phyloP scores from a whole-genome alignment of 805 yeast species.

The Metschnikowia reukaufii region DNA sequence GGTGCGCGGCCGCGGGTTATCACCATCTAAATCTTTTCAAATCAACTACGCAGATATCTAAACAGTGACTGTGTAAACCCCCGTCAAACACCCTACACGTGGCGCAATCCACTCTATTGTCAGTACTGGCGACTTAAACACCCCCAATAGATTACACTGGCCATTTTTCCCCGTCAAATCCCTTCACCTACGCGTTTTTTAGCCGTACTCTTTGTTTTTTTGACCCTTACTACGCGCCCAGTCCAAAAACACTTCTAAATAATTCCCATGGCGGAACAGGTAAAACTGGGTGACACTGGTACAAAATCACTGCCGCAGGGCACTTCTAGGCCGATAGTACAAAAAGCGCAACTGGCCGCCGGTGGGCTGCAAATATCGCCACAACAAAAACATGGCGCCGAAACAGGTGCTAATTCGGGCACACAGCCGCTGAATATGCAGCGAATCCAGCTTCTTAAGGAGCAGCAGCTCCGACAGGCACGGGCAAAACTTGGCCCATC shows the following conservation, averaged over 20 bases:
- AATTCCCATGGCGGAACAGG: not conserved
- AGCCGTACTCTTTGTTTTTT: not conserved
- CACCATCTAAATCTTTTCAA: conserved; percentile 3
- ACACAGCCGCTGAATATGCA: conserved; percentile 15
- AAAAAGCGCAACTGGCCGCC: not conserved
- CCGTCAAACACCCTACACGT: not conserved
- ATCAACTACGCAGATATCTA: not conserved
- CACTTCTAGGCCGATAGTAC: not conserved
- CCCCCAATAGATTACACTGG: too few species aligned
- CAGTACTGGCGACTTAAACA: not conserved
- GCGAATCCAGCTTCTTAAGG: conserved; percentile 25
- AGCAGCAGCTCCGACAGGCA: conserved; percentile 20
- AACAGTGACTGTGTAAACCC: conserved; percentile 1
- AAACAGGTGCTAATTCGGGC: not conserved
- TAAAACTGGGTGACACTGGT: not conserved
- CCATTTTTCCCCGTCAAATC: too few species aligned
- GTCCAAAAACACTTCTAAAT: too few species aligned
- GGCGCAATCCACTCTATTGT: not conserved
- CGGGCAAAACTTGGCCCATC: conserved; percentile 35
- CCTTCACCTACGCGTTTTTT: not conserved
- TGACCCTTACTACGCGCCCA: too few species aligned
- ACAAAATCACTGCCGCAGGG: not conserved
- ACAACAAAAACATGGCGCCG: conserved; percentile 18
- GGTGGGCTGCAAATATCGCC: conserved; percentile 23
- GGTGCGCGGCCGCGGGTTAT: conserved; percentile 1